Conservation (phyloP, 2,329 filamentous ascomycete species). For the Pseudocercospora vitis region DNA sequence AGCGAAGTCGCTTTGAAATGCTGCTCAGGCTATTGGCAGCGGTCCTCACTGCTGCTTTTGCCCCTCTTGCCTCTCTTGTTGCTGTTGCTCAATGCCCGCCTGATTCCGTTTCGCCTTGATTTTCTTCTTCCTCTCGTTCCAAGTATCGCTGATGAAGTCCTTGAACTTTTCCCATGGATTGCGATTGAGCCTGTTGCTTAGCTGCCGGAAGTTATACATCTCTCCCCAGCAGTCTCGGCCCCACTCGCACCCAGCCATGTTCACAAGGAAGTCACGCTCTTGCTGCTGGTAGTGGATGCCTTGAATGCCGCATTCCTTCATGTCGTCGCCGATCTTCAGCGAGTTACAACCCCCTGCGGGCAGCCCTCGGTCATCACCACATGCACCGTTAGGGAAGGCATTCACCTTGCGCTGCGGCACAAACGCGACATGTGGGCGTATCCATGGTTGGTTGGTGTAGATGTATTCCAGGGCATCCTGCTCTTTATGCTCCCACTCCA, state of each 20-base stretch:
- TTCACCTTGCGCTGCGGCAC: constrained; percentile 90
- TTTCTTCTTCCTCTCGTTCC: constrained; percentile 29
- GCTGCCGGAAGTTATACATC: constrained; percentile 91
- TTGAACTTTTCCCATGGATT: constrained; percentile 71
- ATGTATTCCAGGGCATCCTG: constrained; percentile 93
- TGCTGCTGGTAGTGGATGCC: constrained; percentile 79
- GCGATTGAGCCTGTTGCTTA: constrained; percentile 87
- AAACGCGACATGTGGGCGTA: constrained; percentile 84
- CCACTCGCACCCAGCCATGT: constrained; percentile 98
- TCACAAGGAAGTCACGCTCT: constrained; percentile 90
- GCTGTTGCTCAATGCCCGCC: constrained; percentile 15
- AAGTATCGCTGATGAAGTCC: constrained; percentile 46
- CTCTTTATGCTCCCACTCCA: constrained; percentile 99
- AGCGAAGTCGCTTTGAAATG: constrained; percentile 1
- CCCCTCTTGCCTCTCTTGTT: constrained; percentile 12
- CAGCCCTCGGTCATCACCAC: constrained; percentile 73
- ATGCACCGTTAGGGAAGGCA: constrained; percentile 88
- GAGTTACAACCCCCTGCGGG: constrained; percentile 46
- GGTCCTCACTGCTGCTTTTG: constrained; percentile 5
- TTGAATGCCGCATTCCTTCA: constrained; percentile 36
- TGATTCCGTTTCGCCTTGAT: constrained; percentile 26
- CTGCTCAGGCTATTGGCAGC: constrained; percentile 4
- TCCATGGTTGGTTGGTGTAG: constrained; percentile 89
- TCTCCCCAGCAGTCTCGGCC: constrained; percentile 96
- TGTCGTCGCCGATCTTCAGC: constrained; percentile 26